Percentiles rank a stretch among this genome's conserved stretches.
These are phyloP conservation scores for Ulota crispa DNA, from an alignment of 225 moss, liverwort and hornwort genomes.

Conservation along the genomic window DNA sequence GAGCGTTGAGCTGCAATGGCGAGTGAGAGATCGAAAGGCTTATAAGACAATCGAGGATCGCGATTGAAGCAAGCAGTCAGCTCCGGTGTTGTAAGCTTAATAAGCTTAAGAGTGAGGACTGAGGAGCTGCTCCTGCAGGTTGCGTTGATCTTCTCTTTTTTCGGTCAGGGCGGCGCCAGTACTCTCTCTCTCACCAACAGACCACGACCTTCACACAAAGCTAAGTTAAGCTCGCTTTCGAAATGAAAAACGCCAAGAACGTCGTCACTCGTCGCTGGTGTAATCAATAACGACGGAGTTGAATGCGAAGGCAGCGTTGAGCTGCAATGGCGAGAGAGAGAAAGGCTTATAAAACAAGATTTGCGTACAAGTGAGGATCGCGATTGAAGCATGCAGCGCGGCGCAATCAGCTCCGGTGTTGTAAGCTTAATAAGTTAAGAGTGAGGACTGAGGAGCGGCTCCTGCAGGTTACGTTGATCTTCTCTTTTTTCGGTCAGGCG, in stretches of 20 bases:
- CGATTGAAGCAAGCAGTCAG: background rate
- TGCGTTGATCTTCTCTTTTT: background rate
- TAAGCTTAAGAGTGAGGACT: background rate
- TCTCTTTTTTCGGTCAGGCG: background rate
- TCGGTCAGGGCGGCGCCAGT: background rate
- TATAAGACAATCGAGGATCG: background rate
- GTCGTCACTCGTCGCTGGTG: background rate
- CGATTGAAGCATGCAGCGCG: background rate
- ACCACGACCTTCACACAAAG: conserved; percentile 9
- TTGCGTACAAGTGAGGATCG: background rate
- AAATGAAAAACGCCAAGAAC: background rate
- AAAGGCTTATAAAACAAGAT: background rate
- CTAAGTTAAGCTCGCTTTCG: background rate
- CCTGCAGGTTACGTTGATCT: background rate
- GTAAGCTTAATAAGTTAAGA: background rate
- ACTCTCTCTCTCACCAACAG: conserved; percentile 19
- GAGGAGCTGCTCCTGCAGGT: background rate
- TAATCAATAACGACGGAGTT: background rate
- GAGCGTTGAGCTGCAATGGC: background rate
- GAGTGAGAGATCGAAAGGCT: background rate
- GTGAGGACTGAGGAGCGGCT: background rate
- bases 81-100: conserved; percentile 7
- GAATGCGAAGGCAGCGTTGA: background rate
- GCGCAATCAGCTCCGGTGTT: conserved; percentile 23
- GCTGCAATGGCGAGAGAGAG: background rate